These are phyloP conservation scores for Gastrodia elata DNA, from an alignment of 106 monocot genomes.

Conservation along the genomic window DNA sequence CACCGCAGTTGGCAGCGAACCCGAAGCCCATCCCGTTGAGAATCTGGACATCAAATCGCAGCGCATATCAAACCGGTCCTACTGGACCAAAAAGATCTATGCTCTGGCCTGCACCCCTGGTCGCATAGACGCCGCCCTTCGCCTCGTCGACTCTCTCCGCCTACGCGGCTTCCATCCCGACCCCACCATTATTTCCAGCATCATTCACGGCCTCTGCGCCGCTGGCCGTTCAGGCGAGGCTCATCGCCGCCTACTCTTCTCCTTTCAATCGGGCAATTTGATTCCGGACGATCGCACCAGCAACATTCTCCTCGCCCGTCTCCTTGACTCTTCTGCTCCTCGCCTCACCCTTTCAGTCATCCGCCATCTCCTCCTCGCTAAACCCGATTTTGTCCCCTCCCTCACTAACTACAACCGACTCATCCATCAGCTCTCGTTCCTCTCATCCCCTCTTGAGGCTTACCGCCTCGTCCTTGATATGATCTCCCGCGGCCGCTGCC, in stretches of 20 bases:
- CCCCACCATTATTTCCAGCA: constrained; percentile 31
- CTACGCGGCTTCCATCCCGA: constrained; percentile 41
- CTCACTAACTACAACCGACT: constrained; percentile 61
- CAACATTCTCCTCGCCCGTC: constrained; percentile 50
- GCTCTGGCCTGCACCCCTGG: constrained; percentile 12
- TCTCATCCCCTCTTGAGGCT: constrained; percentile 16
- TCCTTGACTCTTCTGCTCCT: constrained; percentile 51
- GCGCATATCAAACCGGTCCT: constrained; percentile 21
- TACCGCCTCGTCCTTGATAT: constrained; percentile 28
- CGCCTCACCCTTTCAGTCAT: constrained; percentile 40
- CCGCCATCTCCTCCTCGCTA: constrained; percentile 17
- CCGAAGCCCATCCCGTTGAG: background rate
- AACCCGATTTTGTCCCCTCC: constrained; percentile 43
- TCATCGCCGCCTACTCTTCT: constrained; percentile 60
- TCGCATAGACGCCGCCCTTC: constrained; percentile 42
- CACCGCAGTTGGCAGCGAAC: background rate
- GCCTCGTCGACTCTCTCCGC: constrained; percentile 53
- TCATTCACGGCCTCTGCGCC: constrained; percentile 59
- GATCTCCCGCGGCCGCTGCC: constrained; percentile 25
- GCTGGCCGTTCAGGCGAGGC: constrained; percentile 55
- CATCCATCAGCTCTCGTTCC: constrained; percentile 39
- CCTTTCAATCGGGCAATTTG: constrained; percentile 19
- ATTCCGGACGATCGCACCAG: constrained; percentile 44
- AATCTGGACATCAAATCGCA: background rate
- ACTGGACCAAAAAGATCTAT: constrained; percentile 33